These are phyloP conservation scores for Rhizoclosmatium sp. DNA, from an alignment of 192 early-diverging fungal genomes.

Conservation along the genomic window DNA sequence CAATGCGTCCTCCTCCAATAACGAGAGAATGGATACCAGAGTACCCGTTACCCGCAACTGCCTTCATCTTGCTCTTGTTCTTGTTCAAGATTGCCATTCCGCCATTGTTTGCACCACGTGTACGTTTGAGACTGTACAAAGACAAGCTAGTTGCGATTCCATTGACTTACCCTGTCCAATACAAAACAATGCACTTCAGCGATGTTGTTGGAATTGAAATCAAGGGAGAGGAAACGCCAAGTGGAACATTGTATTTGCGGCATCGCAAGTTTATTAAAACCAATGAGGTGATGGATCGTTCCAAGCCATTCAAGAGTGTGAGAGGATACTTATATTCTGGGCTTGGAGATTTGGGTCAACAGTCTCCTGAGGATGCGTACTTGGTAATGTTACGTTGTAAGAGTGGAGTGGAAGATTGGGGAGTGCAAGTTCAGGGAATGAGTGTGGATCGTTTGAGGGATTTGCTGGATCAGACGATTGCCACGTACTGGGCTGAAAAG, in stretches of 20 bases:
- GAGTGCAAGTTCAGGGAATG: slow-evolving; percentile 36
- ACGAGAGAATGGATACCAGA: slow-evolving; percentile 32
- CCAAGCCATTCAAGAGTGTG: slow-evolving; percentile 19
- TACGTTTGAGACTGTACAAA: slow-evolving; percentile 28
- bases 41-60: slow-evolving; percentile 20
- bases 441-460: slow-evolving; percentile 32
- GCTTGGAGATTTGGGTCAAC: slow-evolving; percentile 25
- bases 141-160: slow-evolving; percentile 39
- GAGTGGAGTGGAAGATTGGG: slow-evolving; percentile 25
- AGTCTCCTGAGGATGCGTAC: slow-evolving; percentile 23
- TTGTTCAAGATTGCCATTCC: slow-evolving; percentile 30
- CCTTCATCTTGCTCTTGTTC: slow-evolving; percentile 11
- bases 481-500: slow-evolving; percentile 1
- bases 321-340: slow-evolving; percentile 35
- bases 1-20: slow-evolving; percentile 24
- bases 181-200: slow-evolving; percentile 12
- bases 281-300: not conserved
- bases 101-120: slow-evolving; percentile 31
- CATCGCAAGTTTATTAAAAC: slow-evolving; percentile 29
- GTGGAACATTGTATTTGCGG: slow-evolving; percentile 23
- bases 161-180: slow-evolving; percentile 34
- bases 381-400: slow-evolving; percentile 26
- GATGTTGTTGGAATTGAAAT: slow-evolving; percentile 35
- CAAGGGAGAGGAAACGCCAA: slow-evolving; percentile 38
- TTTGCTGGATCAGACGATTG: slow-evolving; percentile 21